Conservation (phyloP, 2,329 filamentous ascomycete species). For the Trichoderma oligosporum region DNA sequence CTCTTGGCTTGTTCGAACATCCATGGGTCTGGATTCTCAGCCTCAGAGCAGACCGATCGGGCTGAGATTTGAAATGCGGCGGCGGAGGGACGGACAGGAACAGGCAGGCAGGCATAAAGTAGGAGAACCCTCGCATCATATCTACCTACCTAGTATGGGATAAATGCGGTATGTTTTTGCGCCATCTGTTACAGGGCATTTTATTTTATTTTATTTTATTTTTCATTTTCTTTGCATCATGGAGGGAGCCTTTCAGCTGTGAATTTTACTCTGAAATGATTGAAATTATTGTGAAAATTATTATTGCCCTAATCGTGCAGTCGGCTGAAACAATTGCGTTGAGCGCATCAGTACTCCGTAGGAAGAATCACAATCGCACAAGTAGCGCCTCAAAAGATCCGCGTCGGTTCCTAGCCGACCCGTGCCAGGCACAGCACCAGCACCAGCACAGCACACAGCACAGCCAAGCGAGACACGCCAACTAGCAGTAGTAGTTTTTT, state of each 20-base stretch:
- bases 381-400: constrained; percentile 4
- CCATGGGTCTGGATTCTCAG: constrained; percentile 11
- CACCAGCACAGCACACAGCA: too few relatives aligned
- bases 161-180: constrained; percentile 6
- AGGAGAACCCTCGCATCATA: too few relatives aligned
- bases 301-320: constrained; percentile 1
- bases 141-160: not conserved
- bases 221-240: not conserved
- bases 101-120: too few relatives aligned
- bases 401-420: constrained; percentile 18
- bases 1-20: not conserved
- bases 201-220: too few relatives aligned
- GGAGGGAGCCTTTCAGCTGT: too few relatives aligned
- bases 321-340: too few relatives aligned
- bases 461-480: not conserved
- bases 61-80: not conserved
- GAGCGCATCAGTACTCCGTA: too few relatives aligned
- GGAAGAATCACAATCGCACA: too few relatives aligned
- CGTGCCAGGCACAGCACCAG: constrained; percentile 9
- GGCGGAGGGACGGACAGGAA: too few relatives aligned
- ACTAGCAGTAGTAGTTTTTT: too few relatives aligned
- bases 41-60: constrained; percentile 8
- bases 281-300: too few relatives aligned
- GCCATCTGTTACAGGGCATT: not conserved
- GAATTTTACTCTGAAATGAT: too few relatives aligned